Evolutionary conservation across 768 basidiomycete species (phyloP).

Genomic region (Kwoniella pini): DNA sequence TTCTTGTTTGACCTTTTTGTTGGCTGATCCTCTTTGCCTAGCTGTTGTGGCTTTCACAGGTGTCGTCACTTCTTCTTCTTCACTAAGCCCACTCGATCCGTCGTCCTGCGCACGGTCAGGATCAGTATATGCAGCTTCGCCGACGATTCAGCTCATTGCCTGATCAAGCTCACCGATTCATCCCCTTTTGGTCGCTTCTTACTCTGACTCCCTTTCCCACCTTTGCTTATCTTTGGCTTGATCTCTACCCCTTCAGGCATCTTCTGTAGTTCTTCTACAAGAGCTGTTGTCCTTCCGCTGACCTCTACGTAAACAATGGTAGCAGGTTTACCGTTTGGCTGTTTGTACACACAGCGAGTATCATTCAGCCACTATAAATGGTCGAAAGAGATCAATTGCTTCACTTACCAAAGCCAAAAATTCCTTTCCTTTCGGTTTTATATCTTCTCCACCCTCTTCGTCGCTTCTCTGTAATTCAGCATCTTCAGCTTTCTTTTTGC

Average conservation of each 20-base stretch:
- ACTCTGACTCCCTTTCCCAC: conserved; percentile 33
- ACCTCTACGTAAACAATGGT: conserved; percentile 74
- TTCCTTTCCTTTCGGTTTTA: conserved; percentile 35
- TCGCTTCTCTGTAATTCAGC: conserved; percentile 23
- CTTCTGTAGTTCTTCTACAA: conserved; percentile 65
- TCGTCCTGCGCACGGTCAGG: conserved; percentile 4
- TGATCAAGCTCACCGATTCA: conserved; percentile 13
- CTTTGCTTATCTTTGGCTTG: conserved; percentile 45
- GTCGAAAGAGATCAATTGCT: too few relatives aligned
- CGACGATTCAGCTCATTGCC: too few relatives aligned
- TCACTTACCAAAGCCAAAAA: conserved; percentile 42
- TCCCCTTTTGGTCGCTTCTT: conserved; percentile 22
- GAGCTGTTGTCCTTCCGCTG: conserved; percentile 75
- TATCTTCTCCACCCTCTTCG: conserved; percentile 31
- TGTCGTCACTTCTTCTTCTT: conserved; percentile 8
- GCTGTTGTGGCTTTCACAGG: conserved; percentile 26
- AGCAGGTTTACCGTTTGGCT: conserved; percentile 71
- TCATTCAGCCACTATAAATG: background rate
- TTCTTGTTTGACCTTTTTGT: conserved; percentile 11
- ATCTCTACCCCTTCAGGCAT: conserved; percentile 52
- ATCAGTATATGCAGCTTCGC: background rate
- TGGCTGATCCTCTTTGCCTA: conserved; percentile 24
- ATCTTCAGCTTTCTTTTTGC: conserved; percentile 18
- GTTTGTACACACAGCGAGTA: background rate
- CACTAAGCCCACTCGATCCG: background rate